Base-by-base conservation (phyloP, 129 eudicot species). In the Saussurea involucrata region DNA sequence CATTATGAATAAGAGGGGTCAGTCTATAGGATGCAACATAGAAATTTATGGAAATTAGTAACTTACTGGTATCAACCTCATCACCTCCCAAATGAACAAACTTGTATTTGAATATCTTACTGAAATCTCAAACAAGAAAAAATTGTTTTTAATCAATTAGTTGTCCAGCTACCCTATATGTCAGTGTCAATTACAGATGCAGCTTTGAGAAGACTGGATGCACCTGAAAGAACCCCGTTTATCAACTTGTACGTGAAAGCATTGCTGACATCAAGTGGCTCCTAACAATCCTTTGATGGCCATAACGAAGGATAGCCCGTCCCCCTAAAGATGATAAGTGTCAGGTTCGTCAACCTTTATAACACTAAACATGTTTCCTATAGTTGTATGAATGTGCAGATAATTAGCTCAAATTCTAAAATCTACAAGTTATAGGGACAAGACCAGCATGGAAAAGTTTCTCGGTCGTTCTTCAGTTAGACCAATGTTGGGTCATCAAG, bases 241-340 rank as follows among this genome's bases (percentile, higher is more conserved):
- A 95, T 95, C 32, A 95, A 73, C 33, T 91, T 82, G 80, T 89
- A 95, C 68, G 98, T 95, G 79, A 87, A 95, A 5, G 88, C 96
- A 68, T 81, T 91, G 89, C 98, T 95, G 84, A 95, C 90, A 85
- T 95, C 98, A 80, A 95, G 98, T 77, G 98, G 98, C 89, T 95
- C 88, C 57, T 24, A 80, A 74, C 98, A 95, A 34, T 74, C 68
- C 67, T 32, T 68, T 73, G 98, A 87, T 53, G 98, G 97, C 97
- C 98, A 95, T 69, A 95, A 32, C n/a, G 84, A 58, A 77, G 98
- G 97, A 87, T 95, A 95, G 66, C 98, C 98, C 42, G 71, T 8
- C 65, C 98, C 98, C 98, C 98, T 95, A 69, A 55, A 73, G 32
- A 67, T 63, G 17, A 69, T 5, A 80, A 71, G 12, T 25, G 34